Conservation (phyloP, 352 stramenopile genomes). For the Globisporangium ultimum region DNA sequence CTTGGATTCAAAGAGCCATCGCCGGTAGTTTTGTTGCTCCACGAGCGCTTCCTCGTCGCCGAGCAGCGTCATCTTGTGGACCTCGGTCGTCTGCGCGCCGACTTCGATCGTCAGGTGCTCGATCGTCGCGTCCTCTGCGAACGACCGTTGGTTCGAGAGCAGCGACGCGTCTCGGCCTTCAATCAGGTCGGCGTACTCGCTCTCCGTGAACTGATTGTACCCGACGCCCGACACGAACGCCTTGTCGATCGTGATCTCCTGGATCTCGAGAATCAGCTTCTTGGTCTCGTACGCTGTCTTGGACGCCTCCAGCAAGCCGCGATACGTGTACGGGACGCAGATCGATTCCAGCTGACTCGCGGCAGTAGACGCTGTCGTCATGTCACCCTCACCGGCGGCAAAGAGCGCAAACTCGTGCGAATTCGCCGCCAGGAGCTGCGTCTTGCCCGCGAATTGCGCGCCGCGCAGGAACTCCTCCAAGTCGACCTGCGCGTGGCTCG, state of each 20-base stretch:
- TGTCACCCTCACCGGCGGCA: constrained; percentile 12
- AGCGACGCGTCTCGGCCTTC: constrained; percentile 13
- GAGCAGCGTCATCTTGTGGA: constrained; percentile 37
- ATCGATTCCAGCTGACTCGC: constrained; percentile 20
- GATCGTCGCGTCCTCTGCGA: constrained; percentile 23
- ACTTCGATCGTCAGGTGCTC: constrained; percentile 37
- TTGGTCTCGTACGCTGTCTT: constrained; percentile 16
- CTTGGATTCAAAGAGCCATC: constrained; percentile 31
- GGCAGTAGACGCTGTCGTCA: neutral
- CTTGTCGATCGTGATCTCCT: constrained; percentile 28
- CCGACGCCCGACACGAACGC: constrained; percentile 21
- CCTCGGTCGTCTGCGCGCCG: constrained; percentile 31
- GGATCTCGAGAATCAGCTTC: constrained; percentile 35
- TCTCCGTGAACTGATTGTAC: constrained; percentile 34
- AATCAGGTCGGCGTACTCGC: constrained; percentile 23
- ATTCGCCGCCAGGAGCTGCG: constrained; percentile 31
- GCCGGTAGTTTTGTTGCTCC: constrained; percentile 33
- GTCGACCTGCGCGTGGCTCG: constrained; percentile 23
- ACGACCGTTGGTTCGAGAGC: constrained; percentile 10
- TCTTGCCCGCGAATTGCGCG: constrained; percentile 20
- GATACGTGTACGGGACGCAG: constrained; percentile 29
- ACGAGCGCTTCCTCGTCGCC: constrained; percentile 32
- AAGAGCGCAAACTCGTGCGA: constrained; percentile 32
- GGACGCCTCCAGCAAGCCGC: constrained; percentile 19
- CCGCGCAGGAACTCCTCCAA: constrained; percentile 39